Evolutionary conservation across 805 yeast species (phyloP), one percentile per base, ranked within the genome.

Genomic region (Suhomyces sp.): DNA sequence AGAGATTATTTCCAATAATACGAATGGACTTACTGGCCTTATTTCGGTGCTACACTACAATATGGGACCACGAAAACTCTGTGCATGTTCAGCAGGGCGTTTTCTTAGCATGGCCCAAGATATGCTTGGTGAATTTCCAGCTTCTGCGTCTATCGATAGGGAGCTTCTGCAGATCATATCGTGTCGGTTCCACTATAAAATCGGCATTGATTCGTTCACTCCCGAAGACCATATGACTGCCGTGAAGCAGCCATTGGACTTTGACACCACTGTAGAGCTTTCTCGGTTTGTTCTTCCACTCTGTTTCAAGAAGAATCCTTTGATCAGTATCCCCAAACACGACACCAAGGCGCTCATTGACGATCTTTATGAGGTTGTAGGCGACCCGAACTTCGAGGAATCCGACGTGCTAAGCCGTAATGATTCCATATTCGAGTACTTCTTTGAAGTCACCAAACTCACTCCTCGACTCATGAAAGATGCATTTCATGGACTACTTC

Each of bases 301-400:
- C 47, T 78, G 88, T 23, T 78, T 76, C 61, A 76, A 76, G 22
- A 80, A 78, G 51, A 85, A 86, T 56, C 87, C 91, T 0, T 64
- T 88, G 10, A 72, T 82, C 10, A 73, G 79, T 13, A 71, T 80
- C 1, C 83, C 88, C 6, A 83, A 88, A 58, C 82, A 83, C 12
- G 96, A 92, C 52, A 69, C 90, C 49, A 92, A 90, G 59, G 73
- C 73, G 12, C 82, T 88, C 1, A 69, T 93, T 29, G 98, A 93
- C 59, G 79, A 74, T 24, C 77, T 90, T 36, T 83, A 84, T 57
- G 88, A 85, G 17, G 85, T 86, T 0, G 68, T 90, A 29, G 96
- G 93, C 0, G 86, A 82, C 46, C 89, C 90, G 0, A 77, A 78
- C 15, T 59, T 67, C 33, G 76, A 76, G 12, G 67, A 71, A 9